phyloP scores from a whole-genome alignment of 2,329 filamentous ascomycete species.

The Alternaria sp. region DNA sequence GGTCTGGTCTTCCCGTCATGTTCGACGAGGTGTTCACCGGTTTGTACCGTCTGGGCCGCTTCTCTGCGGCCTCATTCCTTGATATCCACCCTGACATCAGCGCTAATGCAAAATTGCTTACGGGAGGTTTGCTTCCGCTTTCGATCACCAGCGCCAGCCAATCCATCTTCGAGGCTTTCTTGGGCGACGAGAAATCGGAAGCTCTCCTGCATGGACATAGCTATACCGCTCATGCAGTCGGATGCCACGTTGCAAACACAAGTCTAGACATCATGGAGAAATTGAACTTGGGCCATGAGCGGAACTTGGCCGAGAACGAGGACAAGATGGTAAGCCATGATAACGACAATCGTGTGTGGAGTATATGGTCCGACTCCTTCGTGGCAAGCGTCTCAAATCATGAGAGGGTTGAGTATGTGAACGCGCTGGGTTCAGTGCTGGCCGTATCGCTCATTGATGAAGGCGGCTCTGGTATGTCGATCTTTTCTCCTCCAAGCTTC shows the following conservation, averaged over 20 bases:
- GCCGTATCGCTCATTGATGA: constrained; percentile 65
- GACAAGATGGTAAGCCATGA: not conserved
- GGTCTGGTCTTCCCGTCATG: constrained; percentile 78
- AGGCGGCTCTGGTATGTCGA: constrained; percentile 51
- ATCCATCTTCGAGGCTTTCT: constrained; percentile 74
- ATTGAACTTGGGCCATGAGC: not conserved
- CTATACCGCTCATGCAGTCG: constrained; percentile 84
- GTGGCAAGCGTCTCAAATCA: constrained; percentile 65
- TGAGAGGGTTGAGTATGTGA: constrained; percentile 66
- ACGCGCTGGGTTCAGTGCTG: constrained; percentile 77
- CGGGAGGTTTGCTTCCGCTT: constrained; percentile 78
- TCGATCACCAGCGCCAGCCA: constrained; percentile 78
- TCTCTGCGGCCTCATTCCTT: constrained; percentile 73
- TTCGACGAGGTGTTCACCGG: constrained; percentile 91
- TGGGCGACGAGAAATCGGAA: constrained; percentile 75
- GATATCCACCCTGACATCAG: constrained; percentile 73
- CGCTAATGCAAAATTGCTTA: constrained; percentile 83
- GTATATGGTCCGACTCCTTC: constrained; percentile 70
- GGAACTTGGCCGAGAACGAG: not conserved
- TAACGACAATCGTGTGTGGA: constrained; percentile 60
- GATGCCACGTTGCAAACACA: constrained; percentile 77
- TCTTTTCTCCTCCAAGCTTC: not conserved
- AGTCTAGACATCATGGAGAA: constrained; percentile 63
- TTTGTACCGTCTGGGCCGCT: constrained; percentile 78
- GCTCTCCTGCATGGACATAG: constrained; percentile 84